phyloP scores from a whole-genome alignment of 257 asterid genomes.

The Capsicum baccatum region DNA sequence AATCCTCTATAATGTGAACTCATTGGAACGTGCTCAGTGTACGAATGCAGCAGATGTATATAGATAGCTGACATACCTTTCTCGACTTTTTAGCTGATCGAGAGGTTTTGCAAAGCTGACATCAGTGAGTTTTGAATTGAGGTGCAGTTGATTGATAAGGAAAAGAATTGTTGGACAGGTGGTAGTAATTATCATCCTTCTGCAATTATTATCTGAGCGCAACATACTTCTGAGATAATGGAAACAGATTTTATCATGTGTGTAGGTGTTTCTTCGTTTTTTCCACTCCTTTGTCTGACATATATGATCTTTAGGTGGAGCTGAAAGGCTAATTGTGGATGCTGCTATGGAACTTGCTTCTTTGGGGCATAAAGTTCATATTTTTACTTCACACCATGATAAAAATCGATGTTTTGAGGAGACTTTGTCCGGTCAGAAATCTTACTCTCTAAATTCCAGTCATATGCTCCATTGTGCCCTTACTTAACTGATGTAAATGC shows the following conservation, averaged over 20 bases:
- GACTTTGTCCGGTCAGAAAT: constrained; percentile 69
- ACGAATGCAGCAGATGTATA: background rate
- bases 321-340: constrained; percentile 94
- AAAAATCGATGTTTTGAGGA: constrained; percentile 89
- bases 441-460: background rate
- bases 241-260: background rate
- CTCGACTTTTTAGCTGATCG: background rate
- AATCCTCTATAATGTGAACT: background rate
- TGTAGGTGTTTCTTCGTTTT: background rate
- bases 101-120: background rate
- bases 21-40: background rate
- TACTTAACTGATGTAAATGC: background rate
- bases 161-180: background rate
- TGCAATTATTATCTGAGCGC: background rate
- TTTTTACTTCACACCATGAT: constrained; percentile 96
- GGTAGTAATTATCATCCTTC: background rate
- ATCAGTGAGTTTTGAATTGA: background rate
- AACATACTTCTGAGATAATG: background rate
- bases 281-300: background rate
- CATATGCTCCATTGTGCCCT: background rate
- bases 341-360: constrained; percentile 92
- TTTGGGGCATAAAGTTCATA: constrained; percentile 74
- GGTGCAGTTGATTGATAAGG: background rate
- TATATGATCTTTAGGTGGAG: constrained; percentile 69
- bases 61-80: background rate